Evolutionary conservation across 164 flowering plant species (phyloP), one percentile per base, ranked within the genome.

Genomic region (Paratinospora sagittata): DNA sequence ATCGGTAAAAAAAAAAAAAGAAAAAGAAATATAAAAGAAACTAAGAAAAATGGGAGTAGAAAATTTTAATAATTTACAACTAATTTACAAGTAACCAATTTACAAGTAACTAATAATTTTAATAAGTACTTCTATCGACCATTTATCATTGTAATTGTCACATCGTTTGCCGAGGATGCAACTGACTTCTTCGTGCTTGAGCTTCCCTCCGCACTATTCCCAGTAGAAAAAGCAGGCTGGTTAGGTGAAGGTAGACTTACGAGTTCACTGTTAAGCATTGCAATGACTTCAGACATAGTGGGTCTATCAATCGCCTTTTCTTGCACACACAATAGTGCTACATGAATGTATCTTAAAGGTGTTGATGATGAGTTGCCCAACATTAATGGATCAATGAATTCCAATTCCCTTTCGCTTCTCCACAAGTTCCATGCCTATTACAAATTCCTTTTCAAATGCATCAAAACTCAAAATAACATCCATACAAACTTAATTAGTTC

Each of bases 261-360:
- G 19, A 52, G 21, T 17, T 52, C 60, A 17, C 21, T 52, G 60
- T n/a, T n/a, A 52, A 52, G 17, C 24, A 52, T 52, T 3, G 60
- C 60, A 52, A 17, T 52, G 21, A 52, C 23, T 52, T 52, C 60
- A 52, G 60, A 52, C 60, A 52, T 52, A 4, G 60, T 52, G 8
- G 60, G 60, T 6, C 60, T 17, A 52, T 52, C 60, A 52, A 17
- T 19, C 14, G 60, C 60, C 14, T 52, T 52, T n/a, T 52, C n/a
- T 52, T 16, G 60, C 60, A 52, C 60, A n/a, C 60, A 52, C 23
- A 52, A 19, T 2, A 52, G 60, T n/a, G 60, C n/a, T 17, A 52
- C 60, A 52, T 52, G 60, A 19, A 52, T 52, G 60, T 52, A 52
- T 52, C 60, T 52, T n/a, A 52, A 2, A 52, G 60, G 60, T n/a